Conservation (phyloP, 1,139 yeast species). For the Debaryomyces psychrophilus region DNA sequence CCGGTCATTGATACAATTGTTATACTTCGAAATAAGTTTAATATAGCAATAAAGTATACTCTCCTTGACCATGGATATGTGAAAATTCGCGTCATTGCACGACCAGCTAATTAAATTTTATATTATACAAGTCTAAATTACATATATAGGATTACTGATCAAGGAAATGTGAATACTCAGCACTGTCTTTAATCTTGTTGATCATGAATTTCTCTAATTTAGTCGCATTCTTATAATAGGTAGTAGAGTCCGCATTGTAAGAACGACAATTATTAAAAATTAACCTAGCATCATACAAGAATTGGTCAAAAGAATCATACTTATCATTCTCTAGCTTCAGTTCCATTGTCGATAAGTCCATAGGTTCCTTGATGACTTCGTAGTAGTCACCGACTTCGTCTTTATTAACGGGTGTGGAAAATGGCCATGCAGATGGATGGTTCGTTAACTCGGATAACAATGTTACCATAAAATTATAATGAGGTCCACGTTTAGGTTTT, state of each 20-base stretch:
- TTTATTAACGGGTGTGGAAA: constrained; percentile 86
- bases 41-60: background rate
- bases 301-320: constrained; percentile 88
- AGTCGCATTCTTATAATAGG: constrained; percentile 87
- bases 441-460: constrained; percentile 84
- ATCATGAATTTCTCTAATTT: constrained; percentile 88
- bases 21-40: background rate
- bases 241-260: constrained; percentile 86
- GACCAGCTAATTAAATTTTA: background rate
- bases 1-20: constrained; percentile 26
- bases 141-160: constrained; percentile 7
- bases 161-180: constrained; percentile 60
- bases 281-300: constrained; percentile 82
- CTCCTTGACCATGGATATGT: background rate
- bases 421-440: constrained; percentile 99
- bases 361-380: constrained; percentile 96
- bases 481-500: constrained; percentile 92
- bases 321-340: constrained; percentile 88
- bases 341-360: constrained; percentile 97
- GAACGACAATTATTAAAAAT: constrained; percentile 89
- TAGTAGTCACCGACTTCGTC: constrained; percentile 97
- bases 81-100: constrained; percentile 1
- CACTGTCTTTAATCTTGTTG: constrained; percentile 77
- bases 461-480: constrained; percentile 90
- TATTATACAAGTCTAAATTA: constrained; percentile 11